Evolutionary conservation across 2,329 filamentous ascomycete species (phyloP).

Genomic region (Ophiocordyceps camponoti-floridani): DNA sequence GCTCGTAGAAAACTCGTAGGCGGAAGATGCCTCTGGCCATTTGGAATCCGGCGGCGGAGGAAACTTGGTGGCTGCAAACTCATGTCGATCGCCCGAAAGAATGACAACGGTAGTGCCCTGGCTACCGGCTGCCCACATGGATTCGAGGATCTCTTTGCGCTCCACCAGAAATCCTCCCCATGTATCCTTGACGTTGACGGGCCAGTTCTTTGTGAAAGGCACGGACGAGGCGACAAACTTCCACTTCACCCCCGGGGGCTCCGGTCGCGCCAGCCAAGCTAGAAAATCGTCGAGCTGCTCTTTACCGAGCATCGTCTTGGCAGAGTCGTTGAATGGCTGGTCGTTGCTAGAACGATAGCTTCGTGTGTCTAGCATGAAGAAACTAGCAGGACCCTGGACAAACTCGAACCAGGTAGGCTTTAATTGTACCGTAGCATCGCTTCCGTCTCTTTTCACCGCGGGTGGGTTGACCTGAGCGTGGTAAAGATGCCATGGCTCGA

Average conservation of each 20-base stretch:
- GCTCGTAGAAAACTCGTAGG: conserved; percentile 84
- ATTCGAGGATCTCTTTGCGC: conserved; percentile 61
- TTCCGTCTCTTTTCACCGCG: conserved; percentile 29
- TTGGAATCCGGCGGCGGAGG: conserved; percentile 40
- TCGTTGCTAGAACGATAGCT: conserved; percentile 60
- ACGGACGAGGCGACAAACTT: conserved; percentile 84
- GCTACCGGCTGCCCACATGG: conserved; percentile 77
- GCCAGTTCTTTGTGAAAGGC: conserved; percentile 97
- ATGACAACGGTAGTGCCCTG: conserved; percentile 64
- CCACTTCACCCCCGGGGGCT: conserved; percentile 69
- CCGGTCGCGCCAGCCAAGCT: conserved; percentile 53
- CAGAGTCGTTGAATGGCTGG: conserved; percentile 36
- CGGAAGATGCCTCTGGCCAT: conserved; percentile 45
- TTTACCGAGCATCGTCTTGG: conserved; percentile 76
- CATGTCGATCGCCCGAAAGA: conserved; percentile 84
- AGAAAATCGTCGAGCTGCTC: conserved; percentile 68
- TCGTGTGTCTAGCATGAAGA: conserved; percentile 89
- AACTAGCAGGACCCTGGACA: conserved; percentile 73
- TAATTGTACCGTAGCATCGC: conserved; percentile 14
- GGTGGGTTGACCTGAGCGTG: conserved; percentile 77
- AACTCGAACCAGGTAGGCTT: conserved; percentile 79
- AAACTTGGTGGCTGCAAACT: conserved; percentile 81
- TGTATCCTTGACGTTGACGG: conserved; percentile 70
- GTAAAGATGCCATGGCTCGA: conserved; percentile 75
- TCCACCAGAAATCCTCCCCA: conserved; percentile 87